Conservation (phyloP, 768 basidiomycete genomes). For the Boletus bicolor region DNA sequence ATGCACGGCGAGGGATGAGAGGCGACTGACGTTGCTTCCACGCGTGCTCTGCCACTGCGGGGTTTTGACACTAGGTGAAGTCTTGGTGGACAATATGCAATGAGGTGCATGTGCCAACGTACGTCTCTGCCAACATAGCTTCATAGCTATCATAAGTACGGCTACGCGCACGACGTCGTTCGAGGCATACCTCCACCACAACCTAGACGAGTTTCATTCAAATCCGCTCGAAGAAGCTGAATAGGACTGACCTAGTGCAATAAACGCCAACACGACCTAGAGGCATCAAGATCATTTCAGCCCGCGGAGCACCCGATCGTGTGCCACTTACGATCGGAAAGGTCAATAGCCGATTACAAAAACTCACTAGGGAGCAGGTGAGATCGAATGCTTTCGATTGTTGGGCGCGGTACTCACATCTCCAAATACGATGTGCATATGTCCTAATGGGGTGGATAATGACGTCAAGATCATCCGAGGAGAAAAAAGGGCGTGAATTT, state of each 20-base stretch:
- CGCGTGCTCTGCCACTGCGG: conserved; percentile 33
- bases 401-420: conserved; percentile 22
- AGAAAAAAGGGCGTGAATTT: neutral
- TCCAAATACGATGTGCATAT: conserved; percentile 39
- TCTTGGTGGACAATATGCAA: neutral
- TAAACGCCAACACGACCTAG: conserved; percentile 28
- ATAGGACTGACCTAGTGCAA: conserved; percentile 25
- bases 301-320: neutral
- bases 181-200: conserved; percentile 28
- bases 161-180: neutral
- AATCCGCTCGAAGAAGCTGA: neutral
- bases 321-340: conserved; percentile 30
- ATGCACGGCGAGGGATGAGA: neutral
- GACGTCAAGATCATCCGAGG: neutral
- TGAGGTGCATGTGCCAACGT: neutral
- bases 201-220: conserved; percentile 10
- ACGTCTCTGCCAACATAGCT: conserved; percentile 36
- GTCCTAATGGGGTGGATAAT: conserved; percentile 20
- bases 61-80: conserved; percentile 19
- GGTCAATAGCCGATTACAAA: conserved; percentile 29
- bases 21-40: conserved; percentile 29
- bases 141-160: conserved; percentile 1
- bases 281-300: neutral
- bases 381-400: neutral
- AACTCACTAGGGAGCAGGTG: conserved; percentile 28